Conservation (phyloP, 345 rosid genomes). For the Pelargonium nanum region DNA sequence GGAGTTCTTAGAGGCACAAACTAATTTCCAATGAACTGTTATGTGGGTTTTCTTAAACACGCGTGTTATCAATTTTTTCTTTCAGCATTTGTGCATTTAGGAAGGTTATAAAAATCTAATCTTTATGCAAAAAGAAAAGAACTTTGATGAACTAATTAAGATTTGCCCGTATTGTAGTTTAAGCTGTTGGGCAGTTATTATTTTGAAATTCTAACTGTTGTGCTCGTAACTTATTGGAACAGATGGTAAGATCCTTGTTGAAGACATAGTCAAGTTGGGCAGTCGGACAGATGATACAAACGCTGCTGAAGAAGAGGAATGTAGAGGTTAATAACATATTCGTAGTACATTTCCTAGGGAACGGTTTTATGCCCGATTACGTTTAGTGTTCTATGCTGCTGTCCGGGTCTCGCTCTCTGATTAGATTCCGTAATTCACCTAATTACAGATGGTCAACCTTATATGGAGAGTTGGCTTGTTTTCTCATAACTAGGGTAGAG, state of each 20-base stretch:
- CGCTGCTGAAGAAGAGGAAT: slow-evolving; percentile 32
- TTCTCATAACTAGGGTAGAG: too few relatives aligned
- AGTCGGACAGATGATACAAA: slow-evolving; percentile 44
- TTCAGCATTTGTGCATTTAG: too few relatives aligned
- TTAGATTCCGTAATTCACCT: not conserved
- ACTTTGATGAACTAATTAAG: not conserved
- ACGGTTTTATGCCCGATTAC: too few relatives aligned
- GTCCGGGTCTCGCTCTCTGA: too few relatives aligned
- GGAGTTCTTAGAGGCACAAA: not conserved
- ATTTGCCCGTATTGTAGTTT: not conserved
- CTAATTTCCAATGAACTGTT: not conserved
- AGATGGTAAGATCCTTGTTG: slow-evolving; percentile 94
- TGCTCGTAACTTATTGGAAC: slow-evolving; percentile 6
- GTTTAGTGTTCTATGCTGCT: too few relatives aligned
- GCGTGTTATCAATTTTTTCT: not conserved
- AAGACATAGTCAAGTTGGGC: slow-evolving; percentile 82
- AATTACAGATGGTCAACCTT: not conserved
- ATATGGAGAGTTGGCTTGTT: not conserved
- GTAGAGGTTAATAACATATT: not conserved
- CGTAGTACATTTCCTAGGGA: too few relatives aligned
- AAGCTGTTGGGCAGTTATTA: not conserved
- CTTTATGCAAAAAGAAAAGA: too few relatives aligned
- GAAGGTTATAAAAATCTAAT: too few relatives aligned
- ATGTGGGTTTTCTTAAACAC: not conserved
- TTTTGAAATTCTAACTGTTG: not conserved